phyloP scores from a whole-genome alignment of 192 early-diverging fungal species.

The Backusella tarrabulga region DNA sequence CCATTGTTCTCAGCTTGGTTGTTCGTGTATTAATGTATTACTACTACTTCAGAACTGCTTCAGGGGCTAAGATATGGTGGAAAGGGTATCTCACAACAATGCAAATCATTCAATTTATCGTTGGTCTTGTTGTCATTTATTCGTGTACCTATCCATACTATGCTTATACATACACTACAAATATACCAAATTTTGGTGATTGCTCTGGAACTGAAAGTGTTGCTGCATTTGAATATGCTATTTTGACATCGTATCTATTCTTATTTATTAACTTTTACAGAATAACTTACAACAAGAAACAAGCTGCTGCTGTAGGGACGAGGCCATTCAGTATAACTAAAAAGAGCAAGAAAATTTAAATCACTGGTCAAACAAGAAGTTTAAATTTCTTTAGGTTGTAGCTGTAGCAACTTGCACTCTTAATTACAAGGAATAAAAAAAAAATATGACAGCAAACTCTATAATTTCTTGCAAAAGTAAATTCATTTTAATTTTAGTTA shows the following conservation, averaged over 20 bases:
- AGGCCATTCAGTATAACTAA: not conserved
- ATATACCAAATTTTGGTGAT: conserved; percentile 53
- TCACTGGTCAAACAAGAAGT: not conserved
- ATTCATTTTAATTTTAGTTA: not conserved
- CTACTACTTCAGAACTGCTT: conserved; percentile 76
- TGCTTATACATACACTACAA: conserved; percentile 59
- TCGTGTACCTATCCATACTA: conserved; percentile 79
- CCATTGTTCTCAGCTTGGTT: conserved; percentile 77
- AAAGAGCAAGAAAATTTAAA: not conserved
- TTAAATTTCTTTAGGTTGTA: not conserved
- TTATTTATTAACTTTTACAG: conserved; percentile 86
- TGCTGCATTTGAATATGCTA: conserved; percentile 71
- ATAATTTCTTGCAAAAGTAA: not conserved
- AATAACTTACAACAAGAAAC: conserved; percentile 65
- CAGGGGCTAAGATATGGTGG: conserved; percentile 82
- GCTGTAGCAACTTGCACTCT: not conserved
- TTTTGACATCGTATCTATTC: conserved; percentile 75
- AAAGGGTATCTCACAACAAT: conserved; percentile 82
- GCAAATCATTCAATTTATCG: conserved; percentile 87
- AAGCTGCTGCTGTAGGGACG: conserved; percentile 19
- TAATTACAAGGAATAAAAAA: not conserved
- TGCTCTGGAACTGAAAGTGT: conserved; percentile 73
- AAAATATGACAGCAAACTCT: not conserved
- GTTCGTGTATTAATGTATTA: conserved; percentile 93
- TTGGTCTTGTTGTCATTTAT: conserved; percentile 81